phyloP scores from a whole-genome alignment of 208 protist genomes.

The Trypanosoma mega region DNA sequence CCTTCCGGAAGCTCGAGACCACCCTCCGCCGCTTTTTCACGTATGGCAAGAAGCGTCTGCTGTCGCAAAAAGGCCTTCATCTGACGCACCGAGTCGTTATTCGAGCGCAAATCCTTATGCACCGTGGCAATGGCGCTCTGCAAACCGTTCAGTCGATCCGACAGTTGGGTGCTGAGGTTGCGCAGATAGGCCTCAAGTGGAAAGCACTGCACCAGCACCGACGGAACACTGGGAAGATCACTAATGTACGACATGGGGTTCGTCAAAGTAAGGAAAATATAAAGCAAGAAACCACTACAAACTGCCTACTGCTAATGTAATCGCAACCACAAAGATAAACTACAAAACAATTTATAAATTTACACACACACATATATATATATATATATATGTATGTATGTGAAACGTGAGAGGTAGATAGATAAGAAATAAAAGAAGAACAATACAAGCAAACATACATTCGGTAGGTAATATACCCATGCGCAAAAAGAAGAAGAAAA shows the following conservation, averaged over 20 bases:
- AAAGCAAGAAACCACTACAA: too few relatives aligned
- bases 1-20: conserved; percentile 1
- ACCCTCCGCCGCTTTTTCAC: conserved; percentile 20
- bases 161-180: conserved; percentile 29
- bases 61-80: conserved; percentile 28
- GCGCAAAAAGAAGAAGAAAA: conserved; percentile 1
- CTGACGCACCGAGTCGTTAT: conserved; percentile 19
- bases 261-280: too few relatives aligned
- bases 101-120: conserved; percentile 9
- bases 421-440: conserved; percentile 2
- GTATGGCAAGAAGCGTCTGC: conserved; percentile 19
- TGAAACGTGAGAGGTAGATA: too few relatives aligned
- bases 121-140: conserved; percentile 13
- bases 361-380: too few relatives aligned
- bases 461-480: not conserved
- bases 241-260: not conserved
- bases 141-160: conserved; percentile 21
- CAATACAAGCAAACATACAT: not conserved
- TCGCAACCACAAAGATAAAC: too few relatives aligned
- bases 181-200: conserved; percentile 46
- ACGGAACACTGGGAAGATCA: conserved; percentile 24
- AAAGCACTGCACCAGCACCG: conserved; percentile 35
- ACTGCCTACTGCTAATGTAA: too few relatives aligned
- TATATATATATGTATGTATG: too few relatives aligned
- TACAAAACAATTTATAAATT: too few relatives aligned